phyloP scores from a whole-genome alignment of 2,329 filamentous ascomycete species.

The Microdochium bolleyi region DNA sequence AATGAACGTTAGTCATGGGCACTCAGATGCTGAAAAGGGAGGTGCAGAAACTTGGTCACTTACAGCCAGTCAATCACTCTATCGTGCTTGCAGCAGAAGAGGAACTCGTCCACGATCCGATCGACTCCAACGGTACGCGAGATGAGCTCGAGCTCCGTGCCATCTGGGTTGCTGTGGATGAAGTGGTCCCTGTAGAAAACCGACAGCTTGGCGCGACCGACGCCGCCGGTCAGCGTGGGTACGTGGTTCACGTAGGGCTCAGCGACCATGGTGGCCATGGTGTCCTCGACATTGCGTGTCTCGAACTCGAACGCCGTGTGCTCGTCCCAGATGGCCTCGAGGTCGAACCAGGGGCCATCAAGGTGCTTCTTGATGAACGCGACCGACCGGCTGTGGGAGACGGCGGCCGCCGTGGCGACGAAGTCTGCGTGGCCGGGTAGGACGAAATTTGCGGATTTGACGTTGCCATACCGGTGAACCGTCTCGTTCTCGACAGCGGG shows the following conservation, averaged over 20 bases:
- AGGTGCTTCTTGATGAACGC: constrained; percentile 56
- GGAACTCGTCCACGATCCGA: constrained; percentile 63
- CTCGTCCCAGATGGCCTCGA: constrained; percentile 74
- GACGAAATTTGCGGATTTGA: constrained; percentile 32
- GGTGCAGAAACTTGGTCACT: constrained; percentile 15
- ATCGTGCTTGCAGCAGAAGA: constrained; percentile 57
- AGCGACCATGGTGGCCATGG: constrained; percentile 75
- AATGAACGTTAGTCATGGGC: not conserved
- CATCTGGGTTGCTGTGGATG: constrained; percentile 63
- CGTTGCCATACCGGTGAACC: constrained; percentile 35
- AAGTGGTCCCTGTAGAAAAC: constrained; percentile 68
- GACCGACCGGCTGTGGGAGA: constrained; percentile 60
- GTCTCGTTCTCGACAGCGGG: constrained; percentile 8
- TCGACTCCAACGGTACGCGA: constrained; percentile 66
- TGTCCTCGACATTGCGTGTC: constrained; percentile 59
- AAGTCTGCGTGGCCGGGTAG: constrained; percentile 43
- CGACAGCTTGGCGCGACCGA: constrained; percentile 55
- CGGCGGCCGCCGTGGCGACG: constrained; percentile 42
- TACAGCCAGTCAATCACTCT: constrained; percentile 62
- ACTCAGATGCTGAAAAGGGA: not conserved
- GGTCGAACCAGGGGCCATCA: constrained; percentile 60
- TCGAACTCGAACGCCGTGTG: constrained; percentile 66
- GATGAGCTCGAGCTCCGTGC: constrained; percentile 60
- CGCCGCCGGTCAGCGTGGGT: constrained; percentile 62
- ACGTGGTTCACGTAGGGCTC: constrained; percentile 76